Evolutionary conservation across 805 yeast species (phyloP), one percentile per base, ranked within the genome.

Genomic region (Pichia ethanolica): DNA sequence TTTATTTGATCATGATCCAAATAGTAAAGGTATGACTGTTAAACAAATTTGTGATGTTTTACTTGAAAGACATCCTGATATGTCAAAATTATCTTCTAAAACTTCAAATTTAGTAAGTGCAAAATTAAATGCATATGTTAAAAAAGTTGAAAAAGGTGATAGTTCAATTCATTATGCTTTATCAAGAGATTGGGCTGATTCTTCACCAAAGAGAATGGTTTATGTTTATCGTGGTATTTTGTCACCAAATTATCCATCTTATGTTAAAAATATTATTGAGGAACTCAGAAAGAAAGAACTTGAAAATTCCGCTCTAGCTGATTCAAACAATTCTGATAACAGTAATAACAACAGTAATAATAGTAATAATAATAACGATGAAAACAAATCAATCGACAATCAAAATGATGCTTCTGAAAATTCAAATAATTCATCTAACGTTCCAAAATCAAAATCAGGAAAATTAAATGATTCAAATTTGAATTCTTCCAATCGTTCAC

Each of bases 151-250:
- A 62, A 86, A 86, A 61, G 93, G 93, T 56, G 95, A 86, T 63
- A 73, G 80, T 53, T 75, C 79, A 40, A 72, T 86, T 59, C 76
- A 77, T 50, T 86, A 86, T 64, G 88, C 91, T 20, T 68, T 86
- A 40, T 82, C 89, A 1, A 78, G 95, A 68, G 93, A 86, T 65
- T 86, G 95, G 95, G 91, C 95, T 4, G 91, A 86, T 64, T 89
- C 91, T 14, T 81, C 89, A 3, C 95, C 95, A 46, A 83, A 86
- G 60, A 75, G 95, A 71, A 86, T 86, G 95, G 89, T 86, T 30
- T 86, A 86, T 60, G 89, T 85, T 45, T 86, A 86, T 65, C 79
- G 93, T 59, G 95, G 95, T 37, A 68, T 84, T 32, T 71, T 86
- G 53, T 78, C 91, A 33, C 74, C 79, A n/a, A 90, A 86, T 62